Evolutionary conservation across 257 asterid genomes (phyloP).

Genomic region (Penstemon eatonii): DNA sequence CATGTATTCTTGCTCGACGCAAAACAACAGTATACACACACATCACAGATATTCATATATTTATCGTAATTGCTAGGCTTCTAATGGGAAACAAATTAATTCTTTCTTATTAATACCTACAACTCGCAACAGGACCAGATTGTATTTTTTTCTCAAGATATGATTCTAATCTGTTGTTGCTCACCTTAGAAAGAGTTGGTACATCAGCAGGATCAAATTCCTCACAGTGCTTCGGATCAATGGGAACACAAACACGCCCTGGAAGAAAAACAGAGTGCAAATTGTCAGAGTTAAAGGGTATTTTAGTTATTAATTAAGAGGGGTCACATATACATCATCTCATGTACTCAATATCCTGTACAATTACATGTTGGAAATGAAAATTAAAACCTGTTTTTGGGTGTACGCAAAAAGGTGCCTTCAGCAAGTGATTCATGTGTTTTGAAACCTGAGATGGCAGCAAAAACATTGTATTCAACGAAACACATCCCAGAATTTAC

Average conservation of each 20-base stretch:
- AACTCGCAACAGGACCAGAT: background rate
- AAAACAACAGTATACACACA: no score
- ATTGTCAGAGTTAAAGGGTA: no score
- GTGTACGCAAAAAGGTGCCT: conserved; percentile 90
- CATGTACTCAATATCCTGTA: conserved; percentile 5
- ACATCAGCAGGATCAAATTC: conserved; percentile 79
- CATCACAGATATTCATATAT: no score
- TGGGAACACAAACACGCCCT: conserved; percentile 94
- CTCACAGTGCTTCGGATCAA: conserved; percentile 79
- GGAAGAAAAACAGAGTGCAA: conserved; percentile 20
- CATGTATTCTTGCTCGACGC: no score
- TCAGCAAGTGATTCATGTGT: conserved; percentile 89
- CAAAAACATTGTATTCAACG: conserved; percentile 12
- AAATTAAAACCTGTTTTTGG: conserved; percentile 75
- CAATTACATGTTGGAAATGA: conserved; percentile 13
- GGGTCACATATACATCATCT: conserved; percentile 15
- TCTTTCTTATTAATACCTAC: background rate
- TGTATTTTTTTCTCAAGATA: background rate
- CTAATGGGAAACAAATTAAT: background rate
- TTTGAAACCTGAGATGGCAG: conserved; percentile 67
- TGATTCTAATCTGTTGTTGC: conserved; percentile 1
- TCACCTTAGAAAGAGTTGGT: conserved; percentile 86
- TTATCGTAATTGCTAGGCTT: background rate
- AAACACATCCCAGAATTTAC: background rate
- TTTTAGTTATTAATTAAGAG: conserved; percentile 7